Conservation (phyloP, 345 rosid species). For the Murraya paniculata region DNA sequence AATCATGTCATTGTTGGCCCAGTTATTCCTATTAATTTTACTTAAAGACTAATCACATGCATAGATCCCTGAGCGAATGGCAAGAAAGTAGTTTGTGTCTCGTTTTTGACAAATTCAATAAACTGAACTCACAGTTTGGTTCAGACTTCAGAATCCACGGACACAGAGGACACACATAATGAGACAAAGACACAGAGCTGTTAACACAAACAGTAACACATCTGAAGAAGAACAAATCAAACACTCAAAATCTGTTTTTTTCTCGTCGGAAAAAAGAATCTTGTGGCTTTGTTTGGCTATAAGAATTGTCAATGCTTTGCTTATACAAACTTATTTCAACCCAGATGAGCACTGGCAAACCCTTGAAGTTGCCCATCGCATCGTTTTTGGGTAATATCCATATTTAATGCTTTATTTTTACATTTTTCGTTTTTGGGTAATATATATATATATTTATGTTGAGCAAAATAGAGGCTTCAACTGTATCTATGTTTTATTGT, state of each 20-base stretch:
- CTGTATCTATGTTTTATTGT: neutral
- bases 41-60: neutral
- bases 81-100: too few relatives aligned
- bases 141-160: neutral
- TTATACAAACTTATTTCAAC: slow-evolving; percentile 82
- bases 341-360: slow-evolving; percentile 97
- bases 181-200: slow-evolving; percentile 31
- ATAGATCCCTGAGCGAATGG: too few relatives aligned
- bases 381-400: slow-evolving; percentile 63
- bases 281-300: slow-evolving; percentile 54
- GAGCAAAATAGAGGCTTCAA: neutral
- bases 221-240: slow-evolving; percentile 5
- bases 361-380: slow-evolving; percentile 78
- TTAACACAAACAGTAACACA: neutral
- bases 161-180: slow-evolving; percentile 4
- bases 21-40: neutral
- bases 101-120: too few relatives aligned
- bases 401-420: neutral
- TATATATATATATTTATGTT: neutral
- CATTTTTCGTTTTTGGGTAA: neutral
- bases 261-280: slow-evolving; percentile 32
- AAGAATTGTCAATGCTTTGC: slow-evolving; percentile 57
- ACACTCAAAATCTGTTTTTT: neutral
- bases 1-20: neutral
- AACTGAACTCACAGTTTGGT: neutral